phyloP scores from a whole-genome alignment of 1,139 yeast genomes.

The Nadsonia commutata region DNA sequence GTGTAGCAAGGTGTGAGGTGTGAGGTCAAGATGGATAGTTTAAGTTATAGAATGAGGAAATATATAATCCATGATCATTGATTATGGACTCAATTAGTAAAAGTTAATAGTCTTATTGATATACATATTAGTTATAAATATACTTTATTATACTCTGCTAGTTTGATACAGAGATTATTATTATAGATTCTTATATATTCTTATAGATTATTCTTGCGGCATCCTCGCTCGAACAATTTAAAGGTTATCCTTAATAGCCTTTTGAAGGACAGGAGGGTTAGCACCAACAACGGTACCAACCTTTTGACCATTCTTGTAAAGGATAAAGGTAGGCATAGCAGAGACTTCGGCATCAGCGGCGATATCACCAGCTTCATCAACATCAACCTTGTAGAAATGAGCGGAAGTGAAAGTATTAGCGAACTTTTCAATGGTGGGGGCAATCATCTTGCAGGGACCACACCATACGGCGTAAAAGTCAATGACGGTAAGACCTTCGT shows the following conservation, averaged over 20 bases:
- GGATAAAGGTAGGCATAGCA: constrained; percentile 82
- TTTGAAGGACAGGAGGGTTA: constrained; percentile 68
- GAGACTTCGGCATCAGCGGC: constrained; percentile 62
- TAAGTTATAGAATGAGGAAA: too few species aligned
- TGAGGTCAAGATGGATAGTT: too few species aligned
- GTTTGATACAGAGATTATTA: too few species aligned
- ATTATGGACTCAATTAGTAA: too few species aligned
- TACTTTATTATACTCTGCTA: too few species aligned
- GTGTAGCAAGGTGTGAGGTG: too few species aligned
- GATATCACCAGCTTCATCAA: constrained; percentile 59
- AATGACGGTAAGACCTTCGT: constrained; percentile 38
- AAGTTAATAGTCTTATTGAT: too few species aligned
- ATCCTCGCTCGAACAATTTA: constrained; percentile 3
- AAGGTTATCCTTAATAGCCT: constrained; percentile 31
- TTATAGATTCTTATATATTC: too few species aligned
- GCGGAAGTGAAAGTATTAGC: constrained; percentile 39
- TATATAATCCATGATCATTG: too few species aligned
- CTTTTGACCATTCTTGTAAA: constrained; percentile 62
- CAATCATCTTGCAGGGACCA: constrained; percentile 93
- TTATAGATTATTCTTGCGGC: too few species aligned
- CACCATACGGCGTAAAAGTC: constrained; percentile 96
- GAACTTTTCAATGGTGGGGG: constrained; percentile 78
- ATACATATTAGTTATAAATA: too few species aligned
- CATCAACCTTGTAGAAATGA: constrained; percentile 72
- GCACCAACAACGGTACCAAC: constrained; percentile 74